A percentile compares a stretch with the other conserved stretches of the same genome.
phyloP scores from a whole-genome alignment of 371 early-diverging fungal species.

The Apophysomyces elegans region DNA sequence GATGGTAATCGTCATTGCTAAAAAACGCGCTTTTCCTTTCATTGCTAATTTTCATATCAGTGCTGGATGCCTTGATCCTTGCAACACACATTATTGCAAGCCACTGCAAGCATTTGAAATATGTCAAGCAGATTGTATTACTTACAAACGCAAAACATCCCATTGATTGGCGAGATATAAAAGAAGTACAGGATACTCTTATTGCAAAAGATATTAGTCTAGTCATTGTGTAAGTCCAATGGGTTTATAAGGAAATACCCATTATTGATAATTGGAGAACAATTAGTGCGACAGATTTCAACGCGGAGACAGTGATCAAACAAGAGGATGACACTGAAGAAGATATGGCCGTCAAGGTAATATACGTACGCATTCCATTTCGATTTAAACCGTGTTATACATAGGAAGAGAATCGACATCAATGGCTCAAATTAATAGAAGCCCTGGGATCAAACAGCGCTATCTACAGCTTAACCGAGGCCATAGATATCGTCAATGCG shows the following conservation, averaged over 20 bases:
- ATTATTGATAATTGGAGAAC: constrained; percentile 3
- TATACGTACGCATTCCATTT: background rate
- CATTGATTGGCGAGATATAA: constrained; percentile 56
- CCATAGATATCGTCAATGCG: constrained; percentile 44
- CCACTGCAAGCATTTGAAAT: constrained; percentile 68
- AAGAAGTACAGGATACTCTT: constrained; percentile 46
- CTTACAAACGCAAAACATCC: constrained; percentile 61
- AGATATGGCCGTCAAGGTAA: constrained; percentile 17
- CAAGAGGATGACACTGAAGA: constrained; percentile 23
- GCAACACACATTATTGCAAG: constrained; percentile 57
- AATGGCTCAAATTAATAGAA: constrained; percentile 22
- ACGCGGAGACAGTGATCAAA: constrained; percentile 25
- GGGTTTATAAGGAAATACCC: background rate
- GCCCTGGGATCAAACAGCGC: constrained; percentile 21
- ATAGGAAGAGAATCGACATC: constrained; percentile 22
- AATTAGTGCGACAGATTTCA: constrained; percentile 48
- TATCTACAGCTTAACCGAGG: constrained; percentile 52
- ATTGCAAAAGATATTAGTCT: constrained; percentile 46
- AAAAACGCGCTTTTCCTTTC: background rate
- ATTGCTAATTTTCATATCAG: constrained; percentile 23
- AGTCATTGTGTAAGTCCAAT: constrained; percentile 59
- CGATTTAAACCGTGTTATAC: background rate
- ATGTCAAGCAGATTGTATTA: constrained; percentile 64
- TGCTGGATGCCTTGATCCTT: constrained; percentile 70
- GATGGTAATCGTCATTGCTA: constrained; percentile 38